These are phyloP conservation scores for Plasmodium vivax DNA, from an alignment of 169 alveolate genomes.

Conservation along the genomic window DNA sequence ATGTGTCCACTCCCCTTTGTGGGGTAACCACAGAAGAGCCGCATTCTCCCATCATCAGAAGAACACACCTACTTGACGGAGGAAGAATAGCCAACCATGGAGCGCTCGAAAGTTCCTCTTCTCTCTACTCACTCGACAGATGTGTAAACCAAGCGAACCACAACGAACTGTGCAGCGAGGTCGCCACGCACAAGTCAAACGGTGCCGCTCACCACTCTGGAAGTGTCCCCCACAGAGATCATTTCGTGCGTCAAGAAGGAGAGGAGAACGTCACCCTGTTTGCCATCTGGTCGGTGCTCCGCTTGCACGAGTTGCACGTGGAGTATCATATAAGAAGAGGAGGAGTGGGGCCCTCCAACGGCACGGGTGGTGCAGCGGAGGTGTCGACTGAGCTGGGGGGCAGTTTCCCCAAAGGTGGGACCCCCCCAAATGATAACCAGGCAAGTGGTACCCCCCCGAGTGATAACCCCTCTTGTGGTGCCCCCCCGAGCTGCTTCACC, in stretches of 20 bases:
- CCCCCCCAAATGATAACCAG: neutral
- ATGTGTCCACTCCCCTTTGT: neutral
- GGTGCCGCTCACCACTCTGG: neutral
- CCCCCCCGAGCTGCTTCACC: neutral
- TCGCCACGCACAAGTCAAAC: neutral
- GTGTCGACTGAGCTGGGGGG: neutral
- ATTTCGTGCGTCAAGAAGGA: conserved; percentile 1
- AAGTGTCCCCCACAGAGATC: neutral
- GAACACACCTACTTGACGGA: neutral
- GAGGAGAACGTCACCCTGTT: conserved; percentile 15
- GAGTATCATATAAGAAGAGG: neutral
- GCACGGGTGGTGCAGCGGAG: neutral
- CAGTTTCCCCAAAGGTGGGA: neutral
- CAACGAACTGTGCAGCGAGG: neutral
- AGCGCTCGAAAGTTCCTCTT: neutral
- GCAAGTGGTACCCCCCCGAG: no score
- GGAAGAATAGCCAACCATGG: neutral
- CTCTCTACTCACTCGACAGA: neutral
- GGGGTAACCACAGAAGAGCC: neutral
- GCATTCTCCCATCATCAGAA: neutral
- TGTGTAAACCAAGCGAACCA: neutral
- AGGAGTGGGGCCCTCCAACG: neutral
- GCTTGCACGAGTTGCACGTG: conserved; percentile 1
- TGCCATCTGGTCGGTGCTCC: neutral
- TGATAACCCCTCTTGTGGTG: no score